A percentile compares a stretch with the other conserved stretches of the same genome.
Evolutionary conservation across 192 early-diverging fungal genomes (phyloP).

Genomic region (Bifiguratus adelaidae): DNA sequence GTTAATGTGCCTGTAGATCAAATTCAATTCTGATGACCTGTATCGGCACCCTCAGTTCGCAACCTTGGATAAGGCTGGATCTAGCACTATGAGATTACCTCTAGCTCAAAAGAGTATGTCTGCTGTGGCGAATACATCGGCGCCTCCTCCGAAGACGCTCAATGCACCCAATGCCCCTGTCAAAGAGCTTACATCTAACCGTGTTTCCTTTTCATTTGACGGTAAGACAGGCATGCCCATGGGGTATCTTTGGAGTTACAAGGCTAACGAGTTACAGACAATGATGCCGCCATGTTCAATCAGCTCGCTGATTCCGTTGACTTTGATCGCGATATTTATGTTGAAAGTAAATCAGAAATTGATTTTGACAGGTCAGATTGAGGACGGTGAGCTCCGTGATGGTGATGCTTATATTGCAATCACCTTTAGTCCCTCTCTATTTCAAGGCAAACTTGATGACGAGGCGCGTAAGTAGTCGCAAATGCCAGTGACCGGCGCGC

Average conservation of each 20-base stretch:
- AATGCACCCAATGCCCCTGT: neutral
- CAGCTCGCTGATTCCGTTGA: neutral
- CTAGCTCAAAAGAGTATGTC: too few species aligned
- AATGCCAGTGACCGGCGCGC: too few species aligned
- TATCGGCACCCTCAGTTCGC: conserved; percentile 2
- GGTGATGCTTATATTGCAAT: too few species aligned
- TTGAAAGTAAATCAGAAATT: neutral
- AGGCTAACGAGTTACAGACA: neutral
- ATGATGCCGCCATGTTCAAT: neutral
- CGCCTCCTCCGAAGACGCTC: neutral
- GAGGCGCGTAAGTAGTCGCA: too few species aligned
- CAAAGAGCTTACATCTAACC: neutral
- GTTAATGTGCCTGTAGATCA: conserved; percentile 1
- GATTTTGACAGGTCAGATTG: too few species aligned
- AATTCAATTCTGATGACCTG: neutral
- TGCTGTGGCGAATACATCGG: too few species aligned
- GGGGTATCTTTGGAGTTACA: neutral
- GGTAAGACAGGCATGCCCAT: neutral
- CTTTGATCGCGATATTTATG: neutral
- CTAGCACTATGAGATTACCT: too few species aligned
- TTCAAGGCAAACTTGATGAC: too few species aligned
- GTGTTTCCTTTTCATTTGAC: neutral
- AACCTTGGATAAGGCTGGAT: too few species aligned
- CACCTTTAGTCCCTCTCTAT: too few species aligned
- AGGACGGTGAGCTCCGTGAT: too few species aligned